Conservation (phyloP, 202 grass and related monocot genomes). For the Musa balbisiana region DNA sequence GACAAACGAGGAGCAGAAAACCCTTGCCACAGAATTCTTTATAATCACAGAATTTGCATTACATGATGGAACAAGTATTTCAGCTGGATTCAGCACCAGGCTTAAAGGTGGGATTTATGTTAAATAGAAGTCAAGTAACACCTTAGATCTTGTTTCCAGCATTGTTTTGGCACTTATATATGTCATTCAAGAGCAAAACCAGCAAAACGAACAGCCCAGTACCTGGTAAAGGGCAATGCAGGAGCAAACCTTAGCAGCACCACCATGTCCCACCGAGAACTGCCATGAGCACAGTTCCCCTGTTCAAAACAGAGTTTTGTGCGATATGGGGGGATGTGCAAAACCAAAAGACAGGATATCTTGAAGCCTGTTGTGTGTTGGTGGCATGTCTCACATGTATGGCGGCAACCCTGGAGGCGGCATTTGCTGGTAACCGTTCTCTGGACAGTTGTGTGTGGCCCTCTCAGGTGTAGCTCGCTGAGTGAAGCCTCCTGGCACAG, state of each 20-base stretch:
- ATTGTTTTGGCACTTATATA: neutral
- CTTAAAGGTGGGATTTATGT: neutral
- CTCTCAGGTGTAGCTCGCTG: conserved; percentile 21
- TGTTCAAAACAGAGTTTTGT: neutral
- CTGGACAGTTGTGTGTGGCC: conserved; percentile 8
- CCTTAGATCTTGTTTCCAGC: neutral
- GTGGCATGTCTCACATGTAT: neutral
- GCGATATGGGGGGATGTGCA: neutral
- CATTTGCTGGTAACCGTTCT: neutral
- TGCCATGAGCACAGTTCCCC: neutral
- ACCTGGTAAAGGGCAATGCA: neutral
- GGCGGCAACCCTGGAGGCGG: conserved; percentile 1
- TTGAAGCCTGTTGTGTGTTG: neutral
- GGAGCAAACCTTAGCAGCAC: neutral
- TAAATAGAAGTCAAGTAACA: neutral
- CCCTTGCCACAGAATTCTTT: neutral
- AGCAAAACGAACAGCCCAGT: neutral
- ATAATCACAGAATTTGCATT: neutral
- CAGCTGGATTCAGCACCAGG: neutral
- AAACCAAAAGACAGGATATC: neutral
- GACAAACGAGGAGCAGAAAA: neutral
- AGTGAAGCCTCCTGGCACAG: conserved; percentile 36
- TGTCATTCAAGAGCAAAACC: neutral
- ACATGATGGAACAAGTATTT: neutral
- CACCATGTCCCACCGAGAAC: neutral